These are phyloP conservation scores for rapeseed (Brassica napus) DNA, from an alignment of 345 rosid genomes.

Conservation along the genomic window DNA sequence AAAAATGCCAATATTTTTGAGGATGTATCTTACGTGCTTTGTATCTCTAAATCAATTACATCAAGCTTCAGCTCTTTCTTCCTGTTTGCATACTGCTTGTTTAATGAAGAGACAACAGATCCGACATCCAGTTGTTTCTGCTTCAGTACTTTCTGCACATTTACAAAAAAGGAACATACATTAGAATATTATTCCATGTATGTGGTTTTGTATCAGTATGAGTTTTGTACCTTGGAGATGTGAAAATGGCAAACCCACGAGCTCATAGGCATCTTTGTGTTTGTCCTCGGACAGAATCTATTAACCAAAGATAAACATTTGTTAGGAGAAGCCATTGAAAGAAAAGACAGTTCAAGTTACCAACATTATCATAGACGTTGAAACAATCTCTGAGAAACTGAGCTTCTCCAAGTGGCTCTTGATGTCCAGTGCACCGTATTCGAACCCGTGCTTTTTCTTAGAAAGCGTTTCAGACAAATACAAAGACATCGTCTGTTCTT, in stretches of 20 bases:
- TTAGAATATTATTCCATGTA: neutral
- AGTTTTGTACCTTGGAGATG: conserved; percentile 59
- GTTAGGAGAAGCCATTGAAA: conserved; percentile 5
- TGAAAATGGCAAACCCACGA: conserved; percentile 95
- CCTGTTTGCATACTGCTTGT: conserved; percentile 43
- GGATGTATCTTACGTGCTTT: conserved; percentile 58
- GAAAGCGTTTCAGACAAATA: conserved; percentile 74
- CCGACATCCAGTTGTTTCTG: conserved; percentile 52
- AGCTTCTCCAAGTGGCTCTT: conserved; percentile 77
- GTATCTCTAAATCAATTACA: conserved; percentile 45
- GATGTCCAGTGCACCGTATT: conserved; percentile 74
- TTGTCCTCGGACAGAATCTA: conserved; percentile 55
- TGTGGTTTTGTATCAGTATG: neutral
- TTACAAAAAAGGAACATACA: conserved; percentile 5
- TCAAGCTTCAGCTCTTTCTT: conserved; percentile 43
- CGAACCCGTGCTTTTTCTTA: conserved; percentile 79
- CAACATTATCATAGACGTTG: conserved; percentile 71
- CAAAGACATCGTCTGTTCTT: conserved; percentile 61
- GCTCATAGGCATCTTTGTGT: conserved; percentile 40
- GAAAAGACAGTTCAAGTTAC: conserved; percentile 30
- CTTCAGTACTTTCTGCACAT: conserved; percentile 60
- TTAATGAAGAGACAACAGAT: conserved; percentile 52
- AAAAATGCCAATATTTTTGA: neutral
- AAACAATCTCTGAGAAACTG: conserved; percentile 69
- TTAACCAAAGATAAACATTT: conserved; percentile 30